These are phyloP conservation scores for Uncinocarpus reesii DNA, from an alignment of 2,329 filamentous ascomycete genomes.

Conservation along the genomic window DNA sequence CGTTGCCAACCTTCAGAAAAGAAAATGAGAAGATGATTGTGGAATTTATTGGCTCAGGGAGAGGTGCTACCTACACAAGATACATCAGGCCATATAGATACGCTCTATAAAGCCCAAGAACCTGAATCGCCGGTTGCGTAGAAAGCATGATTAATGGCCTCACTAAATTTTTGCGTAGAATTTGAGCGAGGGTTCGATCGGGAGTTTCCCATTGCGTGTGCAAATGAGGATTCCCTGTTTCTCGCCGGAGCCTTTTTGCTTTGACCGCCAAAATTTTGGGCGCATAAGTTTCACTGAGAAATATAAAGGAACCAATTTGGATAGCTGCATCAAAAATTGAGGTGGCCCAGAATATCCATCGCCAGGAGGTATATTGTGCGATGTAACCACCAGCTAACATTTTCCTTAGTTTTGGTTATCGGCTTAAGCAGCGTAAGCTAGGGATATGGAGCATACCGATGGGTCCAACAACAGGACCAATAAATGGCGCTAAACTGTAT, in stretches of 20 bases:
- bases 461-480: conserved; percentile 57
- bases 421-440: not conserved
- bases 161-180: conserved; percentile 37
- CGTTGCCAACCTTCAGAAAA: conserved; percentile 40
- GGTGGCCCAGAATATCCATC: conserved; percentile 62
- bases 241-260: conserved; percentile 38
- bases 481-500: conserved; percentile 53
- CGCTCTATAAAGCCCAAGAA: conserved; percentile 46
- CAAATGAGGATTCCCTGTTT: conserved; percentile 25
- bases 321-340: conserved; percentile 53
- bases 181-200: conserved; percentile 25
- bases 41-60: too few species aligned
- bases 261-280: conserved; percentile 52
- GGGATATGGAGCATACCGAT: conserved; percentile 29
- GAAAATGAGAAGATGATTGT: too few species aligned
- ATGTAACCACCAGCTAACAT: conserved; percentile 51
- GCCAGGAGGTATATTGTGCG: conserved; percentile 54
- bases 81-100: conserved; percentile 55
- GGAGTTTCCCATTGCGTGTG: conserved; percentile 22
- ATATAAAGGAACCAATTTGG: conserved; percentile 51
- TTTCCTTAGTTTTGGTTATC: not conserved
- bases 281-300: conserved; percentile 56
- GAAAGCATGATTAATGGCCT: conserved; percentile 48
- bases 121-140: conserved; percentile 52
- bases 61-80: conserved; percentile 35